phyloP scores from a whole-genome alignment of 2,329 filamentous ascomycete species.

The Aspergillus ustus region DNA sequence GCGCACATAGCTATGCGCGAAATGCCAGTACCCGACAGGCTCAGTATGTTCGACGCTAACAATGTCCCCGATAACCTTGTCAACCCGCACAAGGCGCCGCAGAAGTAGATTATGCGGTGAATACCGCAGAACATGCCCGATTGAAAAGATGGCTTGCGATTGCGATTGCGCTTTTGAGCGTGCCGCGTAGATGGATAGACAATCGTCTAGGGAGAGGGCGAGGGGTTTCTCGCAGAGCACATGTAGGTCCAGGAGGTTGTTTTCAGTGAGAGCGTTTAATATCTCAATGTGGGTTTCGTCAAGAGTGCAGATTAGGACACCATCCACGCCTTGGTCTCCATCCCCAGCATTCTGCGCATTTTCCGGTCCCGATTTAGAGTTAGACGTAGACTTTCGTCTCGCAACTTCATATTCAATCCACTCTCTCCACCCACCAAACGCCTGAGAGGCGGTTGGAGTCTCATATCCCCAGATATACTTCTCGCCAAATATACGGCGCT shows the following conservation, averaged over 20 bases:
- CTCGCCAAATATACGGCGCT: constrained; percentile 71
- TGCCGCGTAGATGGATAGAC: constrained; percentile 67
- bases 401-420: constrained; percentile 58
- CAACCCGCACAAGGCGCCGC: constrained; percentile 74
- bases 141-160: constrained; percentile 69
- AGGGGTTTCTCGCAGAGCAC: constrained; percentile 96
- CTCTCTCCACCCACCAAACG: constrained; percentile 74
- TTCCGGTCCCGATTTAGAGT: background rate
- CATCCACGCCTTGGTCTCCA: constrained; percentile 60
- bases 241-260: constrained; percentile 62
- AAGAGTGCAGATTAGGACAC: constrained; percentile 73
- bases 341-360: background rate
- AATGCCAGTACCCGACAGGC: constrained; percentile 96
- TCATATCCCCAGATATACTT: constrained; percentile 72
- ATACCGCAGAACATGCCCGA: constrained; percentile 92
- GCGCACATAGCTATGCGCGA: constrained; percentile 83
- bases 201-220: constrained; percentile 77
- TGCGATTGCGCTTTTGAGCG: constrained; percentile 34
- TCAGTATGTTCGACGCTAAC: constrained; percentile 89
- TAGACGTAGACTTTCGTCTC: background rate
- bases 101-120: constrained; percentile 90
- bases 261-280: constrained; percentile 70
- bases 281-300: constrained; percentile 89
- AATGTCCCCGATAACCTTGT: constrained; percentile 80
- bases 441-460: constrained; percentile 62